Base-by-base conservation (phyloP, 2,329 filamentous ascomycete genomes). In the Alternaria atra region DNA sequence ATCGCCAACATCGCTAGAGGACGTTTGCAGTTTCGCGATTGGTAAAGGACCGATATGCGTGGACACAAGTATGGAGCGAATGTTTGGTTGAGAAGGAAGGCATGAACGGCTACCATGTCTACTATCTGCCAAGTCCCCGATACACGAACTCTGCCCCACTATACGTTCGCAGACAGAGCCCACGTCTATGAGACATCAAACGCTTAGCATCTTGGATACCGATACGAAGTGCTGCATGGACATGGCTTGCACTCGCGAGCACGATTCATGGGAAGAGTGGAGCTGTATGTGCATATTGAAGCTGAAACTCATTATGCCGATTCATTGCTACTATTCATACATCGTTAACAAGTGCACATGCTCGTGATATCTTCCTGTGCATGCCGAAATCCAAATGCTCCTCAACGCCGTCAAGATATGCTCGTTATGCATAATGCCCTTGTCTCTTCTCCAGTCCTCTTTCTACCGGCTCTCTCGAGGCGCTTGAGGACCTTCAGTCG, bases 401-500 rank as follows among this genome's bases (percentile, higher is more conserved):
- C 30, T 27, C 20, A 60, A 64, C 55, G 52, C 61, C 61, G 42
- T 54, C 34, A 57, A 61, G 23, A 51, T 44, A 39, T 52, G 37
- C 43, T 42, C 27, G 6, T 47, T 30, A 23, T 47, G 17, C 9
- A 39, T 44, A 29, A 43, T 52, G 37, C 51, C 44, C n/a, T 17
- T 50, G 17, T 30, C 15, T 47, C 34, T 34, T 13, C 52, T 34
- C 27, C 10, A 32, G 17, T 34, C 29, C 23, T 5, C 27, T 20
- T 37, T 23, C 9, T 7, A n/a, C 47, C 25, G 23, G 13, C 7
- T 23, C 47, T n/a, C 15, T 30, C n/a, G 12, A 50, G 25, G 32
- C 43, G 25, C 43, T 20, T 20, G 25, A 29, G 23, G 15, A 6
- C 25, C 5, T 25, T 52, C 51, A 61, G 78, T 98, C 95, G 75